phyloP scores from a whole-genome alignment of 2,329 filamentous ascomycete genomes.

The Epichloe elymi region DNA sequence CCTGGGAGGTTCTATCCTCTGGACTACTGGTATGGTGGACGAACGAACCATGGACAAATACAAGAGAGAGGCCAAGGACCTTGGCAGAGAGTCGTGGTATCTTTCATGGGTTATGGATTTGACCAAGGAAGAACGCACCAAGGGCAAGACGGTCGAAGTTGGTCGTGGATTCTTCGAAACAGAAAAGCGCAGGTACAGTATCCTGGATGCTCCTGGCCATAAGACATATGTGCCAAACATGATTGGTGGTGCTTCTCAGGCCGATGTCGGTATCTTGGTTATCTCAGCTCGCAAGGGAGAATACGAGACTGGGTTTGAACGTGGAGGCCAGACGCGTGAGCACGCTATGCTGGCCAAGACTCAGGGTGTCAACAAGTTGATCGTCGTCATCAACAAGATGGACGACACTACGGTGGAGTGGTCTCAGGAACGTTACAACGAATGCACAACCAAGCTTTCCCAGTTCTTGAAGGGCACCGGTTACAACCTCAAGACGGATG shows the following conservation, averaged over 20 bases:
- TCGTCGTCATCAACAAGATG: conserved; percentile 98
- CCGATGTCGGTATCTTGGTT: conserved; percentile 87
- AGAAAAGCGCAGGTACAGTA: conserved; percentile 89
- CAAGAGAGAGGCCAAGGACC: conserved; percentile 89
- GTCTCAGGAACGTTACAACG: conserved; percentile 84
- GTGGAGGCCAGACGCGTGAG: conserved; percentile 92
- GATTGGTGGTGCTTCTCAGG: conserved; percentile 90
- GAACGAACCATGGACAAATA: conserved; percentile 97
- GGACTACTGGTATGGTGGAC: conserved; percentile 96
- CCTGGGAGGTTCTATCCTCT: conserved; percentile 83
- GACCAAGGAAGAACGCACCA: conserved; percentile 88
- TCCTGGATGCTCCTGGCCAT: conserved; percentile 92
- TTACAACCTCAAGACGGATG: conserved; percentile 86
- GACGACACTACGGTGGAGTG: conserved; percentile 93
- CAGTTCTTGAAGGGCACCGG: conserved; percentile 85
- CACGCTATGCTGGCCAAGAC: conserved; percentile 97
- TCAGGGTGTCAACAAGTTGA: conserved; percentile 91
- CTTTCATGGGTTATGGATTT: conserved; percentile 96
- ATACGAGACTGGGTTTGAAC: conserved; percentile 96
- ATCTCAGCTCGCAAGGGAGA: conserved; percentile 96
- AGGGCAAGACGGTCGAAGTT: conserved; percentile 97
- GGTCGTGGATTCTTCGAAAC: conserved; percentile 95
- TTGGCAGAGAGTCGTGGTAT: conserved; percentile 96
- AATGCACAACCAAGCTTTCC: conserved; percentile 80
- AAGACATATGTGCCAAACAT: conserved; percentile 98